Evolutionary conservation across 2,329 filamentous ascomycete species (phyloP), one percentile per base, ranked within the genome.

Genomic region (Colletotrichum horii): DNA sequence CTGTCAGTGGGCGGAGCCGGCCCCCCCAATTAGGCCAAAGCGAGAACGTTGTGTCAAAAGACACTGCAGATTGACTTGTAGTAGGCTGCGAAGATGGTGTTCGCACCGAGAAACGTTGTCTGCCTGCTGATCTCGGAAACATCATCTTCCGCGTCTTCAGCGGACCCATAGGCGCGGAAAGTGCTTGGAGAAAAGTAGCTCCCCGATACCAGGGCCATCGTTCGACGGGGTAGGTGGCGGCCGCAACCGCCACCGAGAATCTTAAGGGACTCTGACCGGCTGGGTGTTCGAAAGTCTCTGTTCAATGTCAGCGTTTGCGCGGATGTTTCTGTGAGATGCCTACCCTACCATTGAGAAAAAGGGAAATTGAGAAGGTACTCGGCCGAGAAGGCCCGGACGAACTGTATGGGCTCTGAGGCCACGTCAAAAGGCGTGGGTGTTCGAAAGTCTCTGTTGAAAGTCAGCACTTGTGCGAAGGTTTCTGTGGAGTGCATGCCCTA

Each of bases 261-360:
- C 43, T 11, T 48, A 22, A 3, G 19, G 11, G n/a, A 16, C 22
- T 3, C 5, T 16, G n/a, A 6, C 11, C n/a, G n/a, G 11, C 12
- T 48, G 43, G 43, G 43, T 48, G 43, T 48, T 48, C 43, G 43
- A 48, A 48, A 48, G 43, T 48, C 43, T 48, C 38, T 43, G 19
- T 43, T 43, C 8, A 43, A 43, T 9, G 19, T 43, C 38, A 43
- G 38, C 38, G n/a, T 8, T 19, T n/a, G n/a, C n/a, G 38, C 16
- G 4, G 11, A n/a, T 8, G 2, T 11, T 6, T n/a, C 19, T 11
- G 8, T 43, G 38, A 4, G 19, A 2, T n/a, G 4, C 5, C 8
- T n/a, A 19, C 3, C 38, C 8, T 43, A n/a, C 38, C 9, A n/a
- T 43, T n/a, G 38, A n/a, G 38, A 43, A 43, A 43, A 11, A 19